Evolutionary conservation across 345 rosid genomes (phyloP).

Genomic region (Brassica rapa): DNA sequence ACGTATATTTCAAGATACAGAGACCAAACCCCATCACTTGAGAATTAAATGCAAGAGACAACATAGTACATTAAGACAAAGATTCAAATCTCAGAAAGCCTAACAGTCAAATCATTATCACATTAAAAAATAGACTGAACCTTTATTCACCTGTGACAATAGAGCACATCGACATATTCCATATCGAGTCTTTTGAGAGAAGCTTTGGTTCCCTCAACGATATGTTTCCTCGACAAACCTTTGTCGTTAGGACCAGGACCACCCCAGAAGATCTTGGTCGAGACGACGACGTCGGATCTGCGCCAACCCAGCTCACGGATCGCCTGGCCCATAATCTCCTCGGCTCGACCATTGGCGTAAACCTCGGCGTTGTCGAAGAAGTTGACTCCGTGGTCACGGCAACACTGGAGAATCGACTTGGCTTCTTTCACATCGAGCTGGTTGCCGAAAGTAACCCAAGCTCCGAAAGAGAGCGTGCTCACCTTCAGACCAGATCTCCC

Average conservation of each 20-base stretch:
- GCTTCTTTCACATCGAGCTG: constrained; percentile 97
- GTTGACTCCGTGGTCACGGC: constrained; percentile 89
- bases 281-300: constrained; percentile 83
- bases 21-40: not conserved
- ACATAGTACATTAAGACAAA: not conserved
- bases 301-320: constrained; percentile 98
- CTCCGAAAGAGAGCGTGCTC: constrained; percentile 87
- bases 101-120: not conserved
- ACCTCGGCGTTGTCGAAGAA: constrained; percentile 99
- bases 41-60: constrained; percentile 23
- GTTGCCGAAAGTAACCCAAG: constrained; percentile 97
- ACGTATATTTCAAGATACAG: not conserved
- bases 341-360: constrained; percentile 94
- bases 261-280: constrained; percentile 99
- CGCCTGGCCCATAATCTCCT: constrained; percentile 99
- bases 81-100: not conserved
- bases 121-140: not conserved
- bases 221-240: constrained; percentile 86
- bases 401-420: constrained; percentile 86
- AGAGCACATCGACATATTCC: constrained; percentile 88
- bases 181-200: constrained; percentile 89
- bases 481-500: constrained; percentile 92
- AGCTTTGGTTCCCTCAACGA: constrained; percentile 90
- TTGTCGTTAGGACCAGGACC: constrained; percentile 96
- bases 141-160: constrained; percentile 65